A percentile compares a stretch with the other conserved stretches of the same genome.
phyloP scores from a whole-genome alignment of 176 grass and related monocot species.

The Coix lacrymajobi region DNA sequence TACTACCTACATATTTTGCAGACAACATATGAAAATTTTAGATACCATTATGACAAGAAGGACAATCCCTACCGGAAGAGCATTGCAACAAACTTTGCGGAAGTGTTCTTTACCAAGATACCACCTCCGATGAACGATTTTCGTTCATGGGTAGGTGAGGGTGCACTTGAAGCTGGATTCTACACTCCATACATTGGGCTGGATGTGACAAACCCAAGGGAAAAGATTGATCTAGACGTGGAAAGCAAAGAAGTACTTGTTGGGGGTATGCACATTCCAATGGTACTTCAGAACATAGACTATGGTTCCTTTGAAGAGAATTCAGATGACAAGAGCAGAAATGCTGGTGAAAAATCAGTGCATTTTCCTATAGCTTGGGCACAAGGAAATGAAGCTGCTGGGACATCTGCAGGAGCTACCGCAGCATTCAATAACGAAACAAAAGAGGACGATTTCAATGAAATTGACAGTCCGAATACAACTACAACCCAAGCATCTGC shows the following conservation, averaged over 20 bases:
- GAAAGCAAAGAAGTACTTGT: conserved; percentile 20
- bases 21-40: conserved; percentile 72
- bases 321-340: conserved; percentile 10
- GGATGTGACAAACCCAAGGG: conserved; percentile 20
- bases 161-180: conserved; percentile 41
- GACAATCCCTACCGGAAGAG: conserved; percentile 60
- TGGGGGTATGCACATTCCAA: conserved; percentile 47
- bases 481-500: not conserved
- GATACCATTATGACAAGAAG: conserved; percentile 52
- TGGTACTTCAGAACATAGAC: conserved; percentile 60
- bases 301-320: conserved; percentile 51
- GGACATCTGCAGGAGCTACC: conserved; percentile 28
- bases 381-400: conserved; percentile 22
- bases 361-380: conserved; percentile 15
- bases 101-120: conserved; percentile 54
- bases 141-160: conserved; percentile 41
- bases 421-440: conserved; percentile 13
- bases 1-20: conserved; percentile 13
- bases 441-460: conserved; percentile 1
- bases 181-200: conserved; percentile 47
- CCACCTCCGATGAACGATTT: conserved; percentile 55
- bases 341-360: not conserved
- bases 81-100: conserved; percentile 37
- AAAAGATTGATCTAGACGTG: conserved; percentile 41
- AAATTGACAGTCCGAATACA: conserved; percentile 24